A percentile compares a stretch with the other conserved stretches of the same genome.
phyloP scores from a whole-genome alignment of 2,329 filamentous ascomycete genomes.

The Phialophora expanda region DNA sequence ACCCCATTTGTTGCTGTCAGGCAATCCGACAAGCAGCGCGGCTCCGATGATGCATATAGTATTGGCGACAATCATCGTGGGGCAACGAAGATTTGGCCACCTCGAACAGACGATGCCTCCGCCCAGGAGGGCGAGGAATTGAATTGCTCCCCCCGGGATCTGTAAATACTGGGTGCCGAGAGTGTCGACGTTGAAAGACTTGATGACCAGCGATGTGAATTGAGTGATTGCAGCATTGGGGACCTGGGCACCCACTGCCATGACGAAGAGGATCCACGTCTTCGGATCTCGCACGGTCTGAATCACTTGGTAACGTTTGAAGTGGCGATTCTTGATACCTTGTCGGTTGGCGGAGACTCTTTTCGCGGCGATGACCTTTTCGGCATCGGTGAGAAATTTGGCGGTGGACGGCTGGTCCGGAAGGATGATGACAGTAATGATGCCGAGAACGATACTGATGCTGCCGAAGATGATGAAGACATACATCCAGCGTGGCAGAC shows the following conservation, averaged over 20 bases:
- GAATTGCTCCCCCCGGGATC: constrained; percentile 64
- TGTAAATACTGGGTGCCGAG: constrained; percentile 63
- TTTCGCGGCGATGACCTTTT: constrained; percentile 58
- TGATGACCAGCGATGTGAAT: constrained; percentile 57
- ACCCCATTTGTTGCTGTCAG: constrained; percentile 60
- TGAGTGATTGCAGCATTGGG: constrained; percentile 62
- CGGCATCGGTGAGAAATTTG: constrained; percentile 44
- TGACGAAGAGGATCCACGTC: constrained; percentile 64
- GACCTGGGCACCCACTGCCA: constrained; percentile 60
- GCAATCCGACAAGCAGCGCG: constrained; percentile 59
- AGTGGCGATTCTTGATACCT: constrained; percentile 60
- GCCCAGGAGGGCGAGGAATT: constrained; percentile 59
- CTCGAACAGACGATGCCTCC: constrained; percentile 59
- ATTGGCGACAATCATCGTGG: constrained; percentile 63
- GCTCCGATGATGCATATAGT: constrained; percentile 61
- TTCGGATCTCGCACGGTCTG: constrained; percentile 61
- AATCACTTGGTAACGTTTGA: constrained; percentile 54
- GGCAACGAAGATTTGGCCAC: constrained; percentile 57
- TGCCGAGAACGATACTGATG: constrained; percentile 29
- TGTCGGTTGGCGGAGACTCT: constrained; percentile 59
- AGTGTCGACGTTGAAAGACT: constrained; percentile 55
- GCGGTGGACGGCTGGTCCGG: constrained; percentile 31
- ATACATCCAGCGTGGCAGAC: constrained; percentile 39
- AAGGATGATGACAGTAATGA: constrained; percentile 25
- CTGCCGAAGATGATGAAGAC: constrained; percentile 34